Base-by-base conservation (phyloP, 2,329 filamentous ascomycete genomes). In the Rugonectria rugulosa region DNA sequence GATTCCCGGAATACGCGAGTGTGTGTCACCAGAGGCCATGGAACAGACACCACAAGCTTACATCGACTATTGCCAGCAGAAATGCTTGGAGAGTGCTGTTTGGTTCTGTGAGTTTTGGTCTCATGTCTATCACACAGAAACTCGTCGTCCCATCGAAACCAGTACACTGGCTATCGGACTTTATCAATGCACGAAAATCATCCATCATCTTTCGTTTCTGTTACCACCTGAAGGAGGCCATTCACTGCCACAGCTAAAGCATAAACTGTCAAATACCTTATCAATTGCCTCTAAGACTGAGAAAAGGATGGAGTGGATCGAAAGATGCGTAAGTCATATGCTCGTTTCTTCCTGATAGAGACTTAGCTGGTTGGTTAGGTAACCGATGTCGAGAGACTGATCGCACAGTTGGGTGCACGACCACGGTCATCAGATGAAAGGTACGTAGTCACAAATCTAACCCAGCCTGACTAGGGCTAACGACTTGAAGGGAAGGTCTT, bases 1-100 rank as follows among this genome's bases (percentile, higher is more conserved):
- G 0, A 64, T 70, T 0, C 64, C 67, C 0, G 67, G 63, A 0
- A 69, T 70, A 0, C 53, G 64, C 5, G 68, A 70, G 5, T 47
- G 55, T 0, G 61, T 67, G 0, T 67, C 59, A 0, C n/a, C 53
- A 5, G 60, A 61, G 11, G 62, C 59, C 2, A 17, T 56, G 8
- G 12, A 9, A 0, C 52, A 58, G 7, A 67, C 64, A 0, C 62
- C 64, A 1, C 20, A 24, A 2, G 54, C 55, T 1, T 66, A 60
- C 10, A 53, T 58, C 8, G 46, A 62, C 19, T 61, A 64, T 7
- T 67, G 62, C 3, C 64, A 67, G 12, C 53, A 52, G 1, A 44
- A 27, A 1, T 67, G 64, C 1, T 2, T 67, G 0, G 58, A 62
- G 3, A 56, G 56, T 0, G 56, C 62, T 0, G 1, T 67, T 0